Base-by-base conservation (phyloP, 495 filamentous ascomycete species). In the Penicillium odoratum region DNA sequence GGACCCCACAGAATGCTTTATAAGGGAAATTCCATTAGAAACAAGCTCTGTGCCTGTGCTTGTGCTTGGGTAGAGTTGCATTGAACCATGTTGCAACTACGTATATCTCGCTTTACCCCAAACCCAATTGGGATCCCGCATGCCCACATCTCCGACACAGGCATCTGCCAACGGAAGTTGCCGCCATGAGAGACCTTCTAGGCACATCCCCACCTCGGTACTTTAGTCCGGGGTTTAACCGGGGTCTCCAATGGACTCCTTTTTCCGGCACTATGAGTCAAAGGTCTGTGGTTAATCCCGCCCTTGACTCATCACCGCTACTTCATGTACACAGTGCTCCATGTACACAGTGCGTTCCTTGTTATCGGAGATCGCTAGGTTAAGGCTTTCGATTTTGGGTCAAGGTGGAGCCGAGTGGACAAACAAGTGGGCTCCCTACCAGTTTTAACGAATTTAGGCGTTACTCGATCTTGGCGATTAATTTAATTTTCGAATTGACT, bases 351-450 rank as follows among this genome's bases (percentile, higher is more conserved):
- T 21, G 21, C 21, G 21, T 21, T 21, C 21, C 21, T 21, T 21
- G 21, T n/a, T 44, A 30, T 26, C 34, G 26, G 31, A 18, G 31
- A 51, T 31, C 36, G 13, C 36, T 18, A n/a, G n/a, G 11, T 40
- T 11, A 48, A 56, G 31, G 45, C 11, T 43, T 33, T 30, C 13
- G 29, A 47, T 15, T 8, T 26, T 28, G 18, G 48, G 13, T 25
- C 31, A 8, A 58, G 13, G 55, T 58, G 55, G 55, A 58, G 55
- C 55, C 36, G 48, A 52, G 40, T 51, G 40, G 48, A 38, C 48
- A 30, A 33, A 13, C 34, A 44, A 47, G 21, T 31, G 47, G 30
- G 42, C 38, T 13, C 15, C 38, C 13, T 40, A 40, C 46, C 13
- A 43, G 29, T 4, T 29, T 52, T n/a, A 16, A 43, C 48, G 55